phyloP scores from a whole-genome alignment of 495 filamentous ascomycete species.

The Penicillium manginii region DNA sequence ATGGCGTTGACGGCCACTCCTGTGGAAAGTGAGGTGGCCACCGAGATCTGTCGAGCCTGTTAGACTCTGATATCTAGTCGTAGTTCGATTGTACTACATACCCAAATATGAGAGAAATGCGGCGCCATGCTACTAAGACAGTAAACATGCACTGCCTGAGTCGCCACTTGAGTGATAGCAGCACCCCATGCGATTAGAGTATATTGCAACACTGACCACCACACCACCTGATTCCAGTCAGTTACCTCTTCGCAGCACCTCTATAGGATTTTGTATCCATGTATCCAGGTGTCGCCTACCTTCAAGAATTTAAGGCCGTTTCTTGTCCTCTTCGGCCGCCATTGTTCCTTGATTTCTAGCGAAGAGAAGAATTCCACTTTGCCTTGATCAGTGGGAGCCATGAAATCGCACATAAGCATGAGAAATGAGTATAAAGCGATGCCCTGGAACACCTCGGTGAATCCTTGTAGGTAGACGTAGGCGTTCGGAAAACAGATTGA shows the following conservation, averaged over 20 bases:
- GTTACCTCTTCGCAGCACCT: neutral
- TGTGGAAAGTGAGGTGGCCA: slow-evolving; percentile 21
- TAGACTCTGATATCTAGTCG: neutral
- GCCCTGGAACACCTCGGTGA: slow-evolving; percentile 21
- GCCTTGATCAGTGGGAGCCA: slow-evolving; percentile 15
- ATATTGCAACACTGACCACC: slow-evolving; percentile 19
- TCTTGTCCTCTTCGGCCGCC: slow-evolving; percentile 10
- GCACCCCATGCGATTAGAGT: slow-evolving; percentile 21
- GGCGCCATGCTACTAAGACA: slow-evolving; percentile 6
- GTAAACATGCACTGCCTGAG: slow-evolving; percentile 25
- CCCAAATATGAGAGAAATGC: neutral
- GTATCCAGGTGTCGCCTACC: slow-evolving; percentile 4
- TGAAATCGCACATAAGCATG: slow-evolving; percentile 24
- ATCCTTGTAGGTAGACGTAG: slow-evolving; percentile 26
- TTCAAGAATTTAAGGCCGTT: slow-evolving; percentile 9
- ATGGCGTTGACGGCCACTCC: slow-evolving; percentile 19
- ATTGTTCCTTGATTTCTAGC: slow-evolving; percentile 15
- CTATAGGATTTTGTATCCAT: neutral
- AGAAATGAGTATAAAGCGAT: slow-evolving; percentile 28
- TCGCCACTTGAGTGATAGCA: slow-evolving; percentile 24
- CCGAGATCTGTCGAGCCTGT: slow-evolving; percentile 9
- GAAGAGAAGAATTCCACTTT: slow-evolving; percentile 20
- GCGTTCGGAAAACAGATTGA: slow-evolving; percentile 18
- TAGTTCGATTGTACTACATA: neutral
- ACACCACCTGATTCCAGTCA: slow-evolving; percentile 3